A percentile compares a stretch with the other conserved stretches of the same genome.
phyloP scores from a whole-genome alignment of 1,139 yeast species.

The Lodderomyces beijingensis region DNA sequence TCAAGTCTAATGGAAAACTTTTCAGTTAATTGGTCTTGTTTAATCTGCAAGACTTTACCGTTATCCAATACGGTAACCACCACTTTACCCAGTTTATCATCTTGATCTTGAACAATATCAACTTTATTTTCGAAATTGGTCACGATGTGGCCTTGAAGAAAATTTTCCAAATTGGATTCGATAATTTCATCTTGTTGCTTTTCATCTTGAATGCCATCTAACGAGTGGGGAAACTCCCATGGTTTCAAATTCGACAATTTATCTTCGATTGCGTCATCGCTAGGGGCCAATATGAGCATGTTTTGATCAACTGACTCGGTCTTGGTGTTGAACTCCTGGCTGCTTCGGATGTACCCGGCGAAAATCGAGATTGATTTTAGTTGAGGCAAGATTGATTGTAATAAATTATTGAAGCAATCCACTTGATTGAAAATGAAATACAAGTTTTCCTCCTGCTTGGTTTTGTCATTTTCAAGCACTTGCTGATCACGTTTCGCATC shows the following conservation, averaged over 20 bases:
- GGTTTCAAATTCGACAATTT: constrained; percentile 46
- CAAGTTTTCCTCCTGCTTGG: constrained; percentile 1
- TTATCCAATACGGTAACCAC: constrained; percentile 32
- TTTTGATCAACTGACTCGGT: constrained; percentile 34
- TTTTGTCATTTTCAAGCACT: not conserved
- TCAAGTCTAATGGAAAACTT: constrained; percentile 34
- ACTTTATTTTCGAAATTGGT: constrained; percentile 20
- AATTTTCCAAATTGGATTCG: constrained; percentile 43
- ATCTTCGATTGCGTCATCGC: constrained; percentile 46
- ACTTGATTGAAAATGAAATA: constrained; percentile 10
- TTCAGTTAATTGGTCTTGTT: constrained; percentile 30
- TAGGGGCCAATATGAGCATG: constrained; percentile 58
- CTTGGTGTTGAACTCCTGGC: constrained; percentile 35
- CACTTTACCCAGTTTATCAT: constrained; percentile 8
- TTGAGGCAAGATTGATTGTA: constrained; percentile 41
- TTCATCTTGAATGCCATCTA: constrained; percentile 30
- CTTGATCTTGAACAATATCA: constrained; percentile 14
- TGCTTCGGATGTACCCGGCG: constrained; percentile 54
- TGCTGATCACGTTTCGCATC: constrained; percentile 1
- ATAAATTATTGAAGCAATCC: constrained; percentile 16
- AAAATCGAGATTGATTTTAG: constrained; percentile 44
- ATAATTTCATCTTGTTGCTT: constrained; percentile 41
- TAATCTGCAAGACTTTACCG: constrained; percentile 41
- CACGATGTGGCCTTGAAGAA: constrained; percentile 52
- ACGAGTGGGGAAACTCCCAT: constrained; percentile 60